Base-by-base conservation (phyloP, 1,139 yeast species). In the Blastobotrys elegans region DNA sequence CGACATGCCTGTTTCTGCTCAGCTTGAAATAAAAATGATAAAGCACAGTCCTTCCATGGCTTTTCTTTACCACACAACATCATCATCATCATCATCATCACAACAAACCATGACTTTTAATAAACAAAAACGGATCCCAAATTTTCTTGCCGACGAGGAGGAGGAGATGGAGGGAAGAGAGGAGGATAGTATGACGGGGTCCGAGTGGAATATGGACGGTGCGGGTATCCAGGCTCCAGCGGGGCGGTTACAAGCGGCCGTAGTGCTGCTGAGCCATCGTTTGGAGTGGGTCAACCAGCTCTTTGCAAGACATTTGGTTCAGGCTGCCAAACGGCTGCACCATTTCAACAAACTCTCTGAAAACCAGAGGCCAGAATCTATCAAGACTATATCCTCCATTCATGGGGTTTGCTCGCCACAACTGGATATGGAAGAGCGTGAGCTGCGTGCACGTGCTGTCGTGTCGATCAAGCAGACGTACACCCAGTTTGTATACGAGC, bases 401-500 rank as follows among this genome's bases (percentile, higher is more conserved):
- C 11, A 29, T 4, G 26, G 17, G 14, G 2, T 2, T 2, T 40
- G 43, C 30, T 3, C 13, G 5, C 46, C 46, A 13, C 13, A 18
- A 30, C n/a, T 14, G 27, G 46, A 43, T 21, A n/a, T 8, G 26
- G 14, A 27, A 7, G 46, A 43, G n/a, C 40, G 40, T 8, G 26
- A 34, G 30, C n/a, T 35, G 18, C 46, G 46, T 21, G n/a, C 13
- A 11, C 11, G 33, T 10, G 46, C 35, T 3, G 26, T 43, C 11
- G 13, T 17, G 7, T n/a, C 17, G 10, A 21, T 43, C 14, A 24
- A 18, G 17, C 4, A 11, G 11, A 27, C 34, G 20, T 43, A 26
- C 17, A 26, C 16, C n/a, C 38, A 26, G 10, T 43, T 35, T 34
- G 46, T 43, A 8, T 17, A 26, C 30, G 40, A 43, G 35, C 33